phyloP scores from a whole-genome alignment of 2,329 filamentous ascomycete species.

The Daldinia sp. region DNA sequence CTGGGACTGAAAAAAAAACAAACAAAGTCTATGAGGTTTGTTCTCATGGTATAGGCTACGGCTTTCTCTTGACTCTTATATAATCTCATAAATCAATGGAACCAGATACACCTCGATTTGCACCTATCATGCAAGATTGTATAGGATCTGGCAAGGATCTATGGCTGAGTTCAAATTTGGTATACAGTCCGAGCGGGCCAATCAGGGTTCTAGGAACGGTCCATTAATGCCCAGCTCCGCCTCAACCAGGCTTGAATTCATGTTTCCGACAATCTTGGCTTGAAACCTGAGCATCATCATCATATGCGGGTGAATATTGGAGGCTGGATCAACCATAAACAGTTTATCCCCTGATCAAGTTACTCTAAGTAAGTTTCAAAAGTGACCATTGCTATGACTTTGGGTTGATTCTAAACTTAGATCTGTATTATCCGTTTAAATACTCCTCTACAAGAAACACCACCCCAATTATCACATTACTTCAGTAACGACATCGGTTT shows the following conservation, averaged over 20 bases:
- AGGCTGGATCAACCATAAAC: not conserved
- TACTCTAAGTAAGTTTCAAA: not conserved
- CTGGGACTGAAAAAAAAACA: not conserved
- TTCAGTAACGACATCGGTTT: constrained; percentile 42
- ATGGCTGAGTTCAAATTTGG: constrained; percentile 14
- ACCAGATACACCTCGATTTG: not conserved
- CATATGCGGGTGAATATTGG: not conserved
- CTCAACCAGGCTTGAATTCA: not conserved
- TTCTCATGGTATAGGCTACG: not conserved
- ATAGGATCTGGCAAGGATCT: constrained; percentile 7
- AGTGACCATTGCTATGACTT: not conserved
- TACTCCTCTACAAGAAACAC: not conserved
- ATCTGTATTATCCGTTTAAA: not conserved
- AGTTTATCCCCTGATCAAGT: not conserved
- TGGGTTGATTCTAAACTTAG: not conserved
- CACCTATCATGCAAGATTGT: not conserved
- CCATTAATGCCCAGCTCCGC: constrained; percentile 11
- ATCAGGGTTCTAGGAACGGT: constrained; percentile 3
- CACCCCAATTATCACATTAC: constrained; percentile 18
- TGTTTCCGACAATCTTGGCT: not conserved
- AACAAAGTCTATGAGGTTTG: not conserved
- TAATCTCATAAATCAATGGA: not conserved
- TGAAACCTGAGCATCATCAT: too few relatives aligned
- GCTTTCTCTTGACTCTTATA: not conserved
- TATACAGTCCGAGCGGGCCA: constrained; percentile 34